Evolutionary conservation across 2,329 filamentous ascomycete genomes (phyloP).

Genomic region (Canariomyces notabilis): DNA sequence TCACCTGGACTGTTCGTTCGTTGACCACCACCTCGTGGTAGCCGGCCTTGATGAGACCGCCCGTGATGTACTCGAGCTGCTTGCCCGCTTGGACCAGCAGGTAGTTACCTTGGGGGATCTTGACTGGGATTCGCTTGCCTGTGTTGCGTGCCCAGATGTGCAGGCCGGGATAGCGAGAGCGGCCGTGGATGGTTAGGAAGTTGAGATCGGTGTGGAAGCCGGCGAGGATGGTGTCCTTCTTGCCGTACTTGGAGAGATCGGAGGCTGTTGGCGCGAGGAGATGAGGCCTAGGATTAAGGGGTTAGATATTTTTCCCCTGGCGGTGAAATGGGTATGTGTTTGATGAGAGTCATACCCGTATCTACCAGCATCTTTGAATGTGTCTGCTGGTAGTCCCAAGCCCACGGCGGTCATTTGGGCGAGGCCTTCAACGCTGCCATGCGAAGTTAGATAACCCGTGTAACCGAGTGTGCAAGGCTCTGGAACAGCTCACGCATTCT

Average conservation of each 20-base stretch:
- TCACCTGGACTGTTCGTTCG: slow-evolving; percentile 44
- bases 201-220: slow-evolving; percentile 62
- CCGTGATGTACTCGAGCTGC: slow-evolving; percentile 58
- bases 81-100: slow-evolving; percentile 59
- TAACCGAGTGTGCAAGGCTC: not conserved
- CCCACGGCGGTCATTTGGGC: slow-evolving; percentile 56
- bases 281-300: slow-evolving; percentile 42
- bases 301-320: not conserved
- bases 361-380: slow-evolving; percentile 50
- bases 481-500: slow-evolving; percentile 45
- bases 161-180: slow-evolving; percentile 56
- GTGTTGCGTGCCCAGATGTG: slow-evolving; percentile 62
- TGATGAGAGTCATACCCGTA: slow-evolving; percentile 42
- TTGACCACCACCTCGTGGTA: slow-evolving; percentile 59
- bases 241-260: slow-evolving; percentile 49
- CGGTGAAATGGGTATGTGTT: not conserved
- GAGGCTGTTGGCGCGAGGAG: slow-evolving; percentile 58
- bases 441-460: not conserved
- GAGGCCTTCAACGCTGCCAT: slow-evolving; percentile 45
- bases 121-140: slow-evolving; percentile 52
- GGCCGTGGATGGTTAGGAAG: slow-evolving; percentile 61
- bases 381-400: slow-evolving; percentile 46
- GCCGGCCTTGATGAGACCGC: slow-evolving; percentile 56
- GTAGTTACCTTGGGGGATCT: slow-evolving; percentile 53
- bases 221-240: slow-evolving; percentile 53